Conservation (phyloP, 176 grass and related monocot genomes). For the Typha latifolia region DNA sequence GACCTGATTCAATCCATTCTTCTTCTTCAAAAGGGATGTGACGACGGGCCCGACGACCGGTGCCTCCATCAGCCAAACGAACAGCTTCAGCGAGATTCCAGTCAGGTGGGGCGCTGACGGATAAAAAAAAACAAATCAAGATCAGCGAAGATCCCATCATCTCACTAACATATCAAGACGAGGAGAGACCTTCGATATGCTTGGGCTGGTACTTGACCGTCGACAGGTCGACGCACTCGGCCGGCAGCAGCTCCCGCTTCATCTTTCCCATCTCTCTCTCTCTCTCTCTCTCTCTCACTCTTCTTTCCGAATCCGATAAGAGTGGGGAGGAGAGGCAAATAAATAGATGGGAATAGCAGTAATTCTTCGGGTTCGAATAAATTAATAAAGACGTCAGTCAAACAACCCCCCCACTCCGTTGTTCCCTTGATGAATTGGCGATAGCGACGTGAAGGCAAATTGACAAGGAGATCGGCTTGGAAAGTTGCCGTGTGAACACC, state of each 20-base stretch:
- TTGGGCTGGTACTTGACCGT: slow-evolving; percentile 48
- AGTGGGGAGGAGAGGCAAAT: background rate
- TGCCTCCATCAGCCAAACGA: slow-evolving; percentile 72
- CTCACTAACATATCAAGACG: too few species aligned
- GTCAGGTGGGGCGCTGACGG: slow-evolving; percentile 62
- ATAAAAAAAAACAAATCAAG: background rate
- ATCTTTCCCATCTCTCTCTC: slow-evolving; percentile 15
- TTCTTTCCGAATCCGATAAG: background rate
- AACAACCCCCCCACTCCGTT: too few species aligned
- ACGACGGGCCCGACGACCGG: slow-evolving; percentile 41
- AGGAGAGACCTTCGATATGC: slow-evolving; percentile 18
- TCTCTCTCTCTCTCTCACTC: background rate
- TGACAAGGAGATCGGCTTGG: too few species aligned
- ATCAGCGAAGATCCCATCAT: too few species aligned
- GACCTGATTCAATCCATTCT: slow-evolving; percentile 70
- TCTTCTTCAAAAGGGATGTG: slow-evolving; percentile 47
- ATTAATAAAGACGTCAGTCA: too few species aligned
- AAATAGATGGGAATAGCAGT: background rate
- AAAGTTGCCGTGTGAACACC: too few species aligned
- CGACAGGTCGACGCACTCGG: slow-evolving; percentile 54
- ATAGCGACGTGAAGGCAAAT: too few species aligned
- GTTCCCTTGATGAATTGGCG: too few species aligned
- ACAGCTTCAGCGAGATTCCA: slow-evolving; percentile 44
- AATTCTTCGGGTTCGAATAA: too few species aligned
- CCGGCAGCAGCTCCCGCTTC: slow-evolving; percentile 44